These are phyloP conservation scores for Adiantum capillusveneris DNA, from an alignment of 75 land plant genomes.

Conservation along the genomic window DNA sequence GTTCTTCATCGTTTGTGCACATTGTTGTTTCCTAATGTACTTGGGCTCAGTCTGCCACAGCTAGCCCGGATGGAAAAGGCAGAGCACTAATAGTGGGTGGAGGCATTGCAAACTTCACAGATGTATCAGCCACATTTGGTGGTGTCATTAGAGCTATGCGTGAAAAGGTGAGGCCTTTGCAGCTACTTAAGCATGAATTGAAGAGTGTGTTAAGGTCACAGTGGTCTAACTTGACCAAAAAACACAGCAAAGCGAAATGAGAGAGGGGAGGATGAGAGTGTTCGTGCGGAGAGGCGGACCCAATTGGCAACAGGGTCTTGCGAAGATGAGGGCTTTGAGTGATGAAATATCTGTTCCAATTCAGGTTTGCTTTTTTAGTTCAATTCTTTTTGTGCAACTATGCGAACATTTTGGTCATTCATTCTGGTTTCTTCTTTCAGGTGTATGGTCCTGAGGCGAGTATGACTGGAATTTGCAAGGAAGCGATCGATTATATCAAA, in stretches of 20 bases:
- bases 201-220: neutral
- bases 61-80: constrained; percentile 77
- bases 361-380: too few relatives aligned
- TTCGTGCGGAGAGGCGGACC: constrained; percentile 54
- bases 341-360: constrained; percentile 37
- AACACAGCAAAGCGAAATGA: constrained; percentile 40
- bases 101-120: constrained; percentile 96
- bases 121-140: constrained; percentile 93
- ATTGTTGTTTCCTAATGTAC: too few relatives aligned
- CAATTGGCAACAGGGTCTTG: constrained; percentile 44
- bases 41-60: constrained; percentile 69
- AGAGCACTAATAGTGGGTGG: constrained; percentile 89
- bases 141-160: constrained; percentile 84
- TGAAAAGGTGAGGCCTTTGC: constrained; percentile 59
- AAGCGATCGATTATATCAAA: too few relatives aligned
- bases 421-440: too few relatives aligned
- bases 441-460: too few relatives aligned
- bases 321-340: constrained; percentile 46
- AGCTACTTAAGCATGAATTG: neutral
- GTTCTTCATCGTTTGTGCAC: too few relatives aligned
- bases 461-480: too few relatives aligned
- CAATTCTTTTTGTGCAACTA: too few relatives aligned
- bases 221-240: neutral
- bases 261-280: constrained; percentile 39
- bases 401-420: too few relatives aligned